Conservation (phyloP, 177 flowering plant genomes). For the Vitis hybrid region DNA sequence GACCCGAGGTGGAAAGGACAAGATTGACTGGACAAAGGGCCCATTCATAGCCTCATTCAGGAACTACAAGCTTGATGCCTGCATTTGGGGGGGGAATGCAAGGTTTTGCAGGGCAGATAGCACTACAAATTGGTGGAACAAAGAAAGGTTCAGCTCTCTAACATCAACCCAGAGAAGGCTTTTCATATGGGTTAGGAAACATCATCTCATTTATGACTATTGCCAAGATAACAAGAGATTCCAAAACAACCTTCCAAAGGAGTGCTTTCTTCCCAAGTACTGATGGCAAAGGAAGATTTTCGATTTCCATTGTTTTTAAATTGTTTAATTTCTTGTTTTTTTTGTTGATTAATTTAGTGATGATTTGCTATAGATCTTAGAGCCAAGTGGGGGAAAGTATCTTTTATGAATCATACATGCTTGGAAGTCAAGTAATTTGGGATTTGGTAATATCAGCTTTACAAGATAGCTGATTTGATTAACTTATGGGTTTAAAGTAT, state of each 20-base stretch:
- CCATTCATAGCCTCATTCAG: conserved; percentile 79
- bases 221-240: conserved; percentile 75
- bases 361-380: not conserved
- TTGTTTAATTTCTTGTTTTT: not conserved
- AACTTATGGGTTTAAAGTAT: too few species aligned
- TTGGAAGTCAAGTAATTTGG: not conserved
- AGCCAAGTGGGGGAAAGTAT: not conserved
- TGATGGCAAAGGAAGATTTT: conserved; percentile 23
- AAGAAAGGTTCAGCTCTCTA: conserved; percentile 40
- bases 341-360: not conserved
- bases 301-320: not conserved
- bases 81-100: conserved; percentile 79
- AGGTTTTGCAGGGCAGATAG: conserved; percentile 70
- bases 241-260: conserved; percentile 72
- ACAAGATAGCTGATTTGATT: too few species aligned
- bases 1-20: conserved; percentile 78
- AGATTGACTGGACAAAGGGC: conserved; percentile 77
- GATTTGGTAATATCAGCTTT: too few species aligned
- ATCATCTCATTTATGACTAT: conserved; percentile 80
- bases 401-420: not conserved
- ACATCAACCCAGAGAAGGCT: conserved; percentile 52
- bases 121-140: conserved; percentile 82
- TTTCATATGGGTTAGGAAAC: conserved; percentile 71
- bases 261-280: conserved; percentile 75
- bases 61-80: conserved; percentile 73